These are phyloP conservation scores for Claviceps fusiformis DNA, from an alignment of 2,329 filamentous ascomycete genomes.

Conservation along the genomic window DNA sequence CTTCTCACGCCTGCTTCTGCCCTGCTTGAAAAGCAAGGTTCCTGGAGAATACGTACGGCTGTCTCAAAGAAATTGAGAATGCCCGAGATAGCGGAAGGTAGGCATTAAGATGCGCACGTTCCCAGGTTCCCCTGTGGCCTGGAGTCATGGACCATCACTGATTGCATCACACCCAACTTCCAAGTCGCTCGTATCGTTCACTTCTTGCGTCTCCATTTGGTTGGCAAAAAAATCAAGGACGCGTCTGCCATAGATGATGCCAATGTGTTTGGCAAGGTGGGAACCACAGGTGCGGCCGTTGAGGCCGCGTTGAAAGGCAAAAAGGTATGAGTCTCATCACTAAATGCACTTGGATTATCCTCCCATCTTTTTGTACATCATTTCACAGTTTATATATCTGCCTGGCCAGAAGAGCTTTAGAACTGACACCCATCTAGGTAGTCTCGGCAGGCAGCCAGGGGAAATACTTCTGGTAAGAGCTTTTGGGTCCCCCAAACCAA, in stretches of 20 bases:
- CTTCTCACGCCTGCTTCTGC: no score
- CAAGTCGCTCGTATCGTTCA: slow-evolving; percentile 80
- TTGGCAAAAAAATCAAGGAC: slow-evolving; percentile 63
- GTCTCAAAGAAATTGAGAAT: slow-evolving; percentile 23
- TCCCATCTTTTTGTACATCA: no score
- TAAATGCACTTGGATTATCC: no score
- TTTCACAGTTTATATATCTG: no score
- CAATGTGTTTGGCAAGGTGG: slow-evolving; percentile 83
- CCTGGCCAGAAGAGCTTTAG: no score
- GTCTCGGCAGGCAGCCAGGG: slow-evolving; percentile 67
- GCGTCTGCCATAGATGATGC: slow-evolving; percentile 64
- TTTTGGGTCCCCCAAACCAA: slow-evolving; percentile 15
- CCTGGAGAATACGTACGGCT: neutral
- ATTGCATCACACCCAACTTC: slow-evolving; percentile 15
- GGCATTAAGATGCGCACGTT: slow-evolving; percentile 1
- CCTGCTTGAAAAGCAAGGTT: neutral
- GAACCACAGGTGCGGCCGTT: slow-evolving; percentile 64
- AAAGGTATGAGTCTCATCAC: slow-evolving; percentile 31
- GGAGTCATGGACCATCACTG: neutral
- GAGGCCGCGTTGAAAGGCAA: slow-evolving; percentile 61
- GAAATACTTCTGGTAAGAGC: slow-evolving; percentile 84
- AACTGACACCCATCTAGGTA: slow-evolving; percentile 23
- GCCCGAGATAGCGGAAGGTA: slow-evolving; percentile 52
- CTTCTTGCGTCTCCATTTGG: slow-evolving; percentile 68
- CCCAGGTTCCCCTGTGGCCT: no score